Base-by-base conservation (phyloP, 371 early-diverging fungal genomes). In the Actinomortierella ambigua region DNA sequence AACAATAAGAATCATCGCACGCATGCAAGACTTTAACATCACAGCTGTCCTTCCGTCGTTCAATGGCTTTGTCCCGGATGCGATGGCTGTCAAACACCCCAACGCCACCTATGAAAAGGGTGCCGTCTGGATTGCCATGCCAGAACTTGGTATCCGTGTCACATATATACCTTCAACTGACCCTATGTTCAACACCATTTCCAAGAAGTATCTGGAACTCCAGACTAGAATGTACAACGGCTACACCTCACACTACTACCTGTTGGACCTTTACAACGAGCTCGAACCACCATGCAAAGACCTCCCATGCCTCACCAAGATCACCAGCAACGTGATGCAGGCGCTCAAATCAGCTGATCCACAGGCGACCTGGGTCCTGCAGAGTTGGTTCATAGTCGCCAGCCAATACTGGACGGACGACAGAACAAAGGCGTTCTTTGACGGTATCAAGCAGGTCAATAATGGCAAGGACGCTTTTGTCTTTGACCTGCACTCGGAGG, bases 401-500 rank as follows among this genome's bases (percentile, higher is more conserved):
- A 17, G 22, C 1, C 52, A 63, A 9, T 42, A 63, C 34, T 73
- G 75, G 67, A 40, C 53, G 11, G 41, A 24, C 1, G 29, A 28
- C 0, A 63, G 57, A 43, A 67, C 57, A 1, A 67, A 60, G 58
- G 67, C 67, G 8, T 73, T 67, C 58, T 73, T 73, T 56, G 75
- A 73, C 40, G 75, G 75, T 11, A 73, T 73, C 27, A 59, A 56
- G 15, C 50, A 66, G 27, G 53, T 56, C 17, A 63, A 67, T 34
- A 52, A 54, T 2, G 75, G 75, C 1, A 46, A 50, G 3, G 67
- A 73, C 34, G 75, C 64, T 5, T 73, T 73, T 57, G 61, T 73
- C 11, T 66, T 73, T n/a, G 75, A 73, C 26, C 57, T 73, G 40
- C 63, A 66, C 42, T 50, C 75, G 15, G 75, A 73, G 29, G 67